Evolutionary conservation across 1,139 yeast genomes (phyloP).

Genomic region (Torulaspora globosa): DNA sequence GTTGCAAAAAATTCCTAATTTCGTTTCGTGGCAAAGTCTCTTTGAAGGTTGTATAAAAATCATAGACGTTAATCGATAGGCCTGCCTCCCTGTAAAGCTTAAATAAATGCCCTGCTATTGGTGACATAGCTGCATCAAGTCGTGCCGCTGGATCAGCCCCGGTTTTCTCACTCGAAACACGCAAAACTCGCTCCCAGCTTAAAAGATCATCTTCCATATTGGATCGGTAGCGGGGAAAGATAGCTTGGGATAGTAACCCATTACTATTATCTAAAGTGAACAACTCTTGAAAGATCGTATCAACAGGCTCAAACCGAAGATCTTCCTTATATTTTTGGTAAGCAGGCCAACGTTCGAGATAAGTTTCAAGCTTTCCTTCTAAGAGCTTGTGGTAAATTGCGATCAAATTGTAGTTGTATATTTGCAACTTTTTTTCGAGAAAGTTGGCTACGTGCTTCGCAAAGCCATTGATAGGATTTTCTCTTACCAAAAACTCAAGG

Average conservation of each 20-base stretch:
- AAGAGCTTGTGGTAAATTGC: constrained; percentile 33
- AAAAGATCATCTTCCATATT: constrained; percentile 35
- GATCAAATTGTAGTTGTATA: constrained; percentile 31
- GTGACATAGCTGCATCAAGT: constrained; percentile 40
- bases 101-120: constrained; percentile 55
- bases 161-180: constrained; percentile 13
- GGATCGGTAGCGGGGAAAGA: constrained; percentile 32
- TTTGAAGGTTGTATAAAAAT: constrained; percentile 69
- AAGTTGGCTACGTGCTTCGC: constrained; percentile 29
- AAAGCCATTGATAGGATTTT: constrained; percentile 36
- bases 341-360: constrained; percentile 29
- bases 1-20: constrained; percentile 39
- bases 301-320: constrained; percentile 32
- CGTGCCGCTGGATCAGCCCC: constrained; percentile 10
- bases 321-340: constrained; percentile 22
- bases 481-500: constrained; percentile 34
- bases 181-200: constrained; percentile 32
- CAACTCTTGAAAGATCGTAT: constrained; percentile 35
- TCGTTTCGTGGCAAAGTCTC: constrained; percentile 46
- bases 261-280: constrained; percentile 35
- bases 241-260: constrained; percentile 32
- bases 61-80: constrained; percentile 65
- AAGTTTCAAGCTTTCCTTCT: constrained; percentile 27
- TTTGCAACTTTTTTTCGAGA: constrained; percentile 27
- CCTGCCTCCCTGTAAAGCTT: constrained; percentile 79